A percentile compares a stretch with the other conserved stretches of the same genome.
Evolutionary conservation across 352 stramenopile species (phyloP).

Genomic region (Phytophthora pinifolia): DNA sequence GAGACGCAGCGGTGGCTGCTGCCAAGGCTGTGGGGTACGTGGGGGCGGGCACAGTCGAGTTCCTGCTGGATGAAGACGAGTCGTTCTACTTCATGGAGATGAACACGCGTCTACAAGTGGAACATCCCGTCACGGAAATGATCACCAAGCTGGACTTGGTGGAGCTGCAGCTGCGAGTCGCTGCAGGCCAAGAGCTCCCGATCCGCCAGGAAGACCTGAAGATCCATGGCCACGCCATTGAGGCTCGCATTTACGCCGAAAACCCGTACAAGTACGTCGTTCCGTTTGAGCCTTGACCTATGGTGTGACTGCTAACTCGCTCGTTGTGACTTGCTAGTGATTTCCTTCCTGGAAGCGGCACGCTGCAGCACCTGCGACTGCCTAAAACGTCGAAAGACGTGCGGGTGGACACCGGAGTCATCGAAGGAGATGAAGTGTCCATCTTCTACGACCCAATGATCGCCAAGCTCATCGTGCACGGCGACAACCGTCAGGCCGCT

Average conservation of each 20-base stretch:
- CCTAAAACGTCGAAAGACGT: slow-evolving; percentile 69
- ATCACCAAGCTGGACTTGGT: slow-evolving; percentile 90
- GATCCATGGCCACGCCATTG: slow-evolving; percentile 90
- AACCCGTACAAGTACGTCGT: slow-evolving; percentile 87
- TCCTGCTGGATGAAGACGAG: slow-evolving; percentile 90
- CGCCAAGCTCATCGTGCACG: slow-evolving; percentile 93
- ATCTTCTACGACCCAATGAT: slow-evolving; percentile 96
- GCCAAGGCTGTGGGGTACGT: slow-evolving; percentile 92
- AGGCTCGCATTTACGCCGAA: slow-evolving; percentile 94
- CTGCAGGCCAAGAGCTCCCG: slow-evolving; percentile 88
- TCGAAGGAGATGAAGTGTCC: slow-evolving; percentile 88
- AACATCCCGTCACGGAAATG: slow-evolving; percentile 92
- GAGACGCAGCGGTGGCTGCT: slow-evolving; percentile 84
- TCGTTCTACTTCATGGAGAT: slow-evolving; percentile 97
- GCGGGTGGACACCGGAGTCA: slow-evolving; percentile 90
- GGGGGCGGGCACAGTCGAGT: slow-evolving; percentile 93
- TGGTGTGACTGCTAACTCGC: slow-evolving; percentile 3
- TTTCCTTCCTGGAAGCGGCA: slow-evolving; percentile 92
- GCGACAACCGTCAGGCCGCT: slow-evolving; percentile 75
- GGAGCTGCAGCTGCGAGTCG: slow-evolving; percentile 94
- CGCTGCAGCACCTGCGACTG: slow-evolving; percentile 79
- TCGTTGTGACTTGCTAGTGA: slow-evolving; percentile 42
- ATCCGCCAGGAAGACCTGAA: slow-evolving; percentile 88
- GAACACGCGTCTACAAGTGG: slow-evolving; percentile 95
- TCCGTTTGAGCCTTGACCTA: background rate